Evolutionary conservation across 75 land plant species (phyloP), one percentile per base, ranked within the genome.

Genomic region (Pinus taeda): DNA sequence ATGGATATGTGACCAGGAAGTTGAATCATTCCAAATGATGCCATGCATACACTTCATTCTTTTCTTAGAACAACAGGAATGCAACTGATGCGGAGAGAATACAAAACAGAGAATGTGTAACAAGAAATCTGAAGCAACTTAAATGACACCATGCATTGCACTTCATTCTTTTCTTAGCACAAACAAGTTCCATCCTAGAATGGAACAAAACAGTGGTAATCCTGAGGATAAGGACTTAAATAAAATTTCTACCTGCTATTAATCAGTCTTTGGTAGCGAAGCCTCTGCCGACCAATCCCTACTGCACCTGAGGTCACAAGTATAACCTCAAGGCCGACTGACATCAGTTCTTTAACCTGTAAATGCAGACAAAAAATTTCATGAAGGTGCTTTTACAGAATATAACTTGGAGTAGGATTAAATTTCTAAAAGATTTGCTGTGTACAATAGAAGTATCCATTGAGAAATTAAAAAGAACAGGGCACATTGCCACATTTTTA

Each of bases 261-360:
- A 59, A 95, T 77, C 65, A 96, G 67, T 76, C 77, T 85, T 57
- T 94, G 87, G 60, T 92, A 97, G 75, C 88, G 85, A 59, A 96
- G 93, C 78, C 91, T 82, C 72, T 96, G 99, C 15, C 93, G 85
- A 17, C 99, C 99, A 80, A 89, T 86, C 20, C 95, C 99, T 42
- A 94, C 95, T 15, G 99, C 99, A 66, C 99, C 99, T 20, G 99
- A 96, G 7, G 98, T 85, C 17, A 96, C 99, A 69, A 96, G 79
- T 71, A 96, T 92, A 29, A 96, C 90, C 87, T 96, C 98, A 70
- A 76, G 86, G 4, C 90, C 95, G 29, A 77, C 67, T 45, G 81
- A 77, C 72, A 86, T 92, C 74, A 96, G 76, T 49, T 88, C 95
- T 82, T 92, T 91, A 21, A 96, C 87, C 98, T 95, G 89, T 49